These are phyloP conservation scores for Microbotryum lychnidis-dioicae DNA, from an alignment of 1,284 basidiomycete species.

Conservation along the genomic window DNA sequence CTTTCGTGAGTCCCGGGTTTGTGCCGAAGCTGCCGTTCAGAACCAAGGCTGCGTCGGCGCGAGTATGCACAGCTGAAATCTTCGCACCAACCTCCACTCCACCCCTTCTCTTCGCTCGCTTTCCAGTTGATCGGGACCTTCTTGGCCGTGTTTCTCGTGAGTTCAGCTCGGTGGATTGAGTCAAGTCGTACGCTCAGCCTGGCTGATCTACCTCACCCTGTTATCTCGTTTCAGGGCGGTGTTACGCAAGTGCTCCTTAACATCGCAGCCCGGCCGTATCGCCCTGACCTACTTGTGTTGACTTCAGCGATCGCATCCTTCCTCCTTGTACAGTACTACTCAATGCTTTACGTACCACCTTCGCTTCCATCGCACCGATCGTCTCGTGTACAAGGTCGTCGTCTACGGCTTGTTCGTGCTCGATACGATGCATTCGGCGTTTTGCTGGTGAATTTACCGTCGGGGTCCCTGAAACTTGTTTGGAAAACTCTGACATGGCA, in stretches of 20 bases:
- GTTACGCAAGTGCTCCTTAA: not conserved
- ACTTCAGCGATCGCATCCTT: no score
- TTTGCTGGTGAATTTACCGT: not conserved
- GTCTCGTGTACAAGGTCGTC: not conserved
- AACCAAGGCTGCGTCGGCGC: no score
- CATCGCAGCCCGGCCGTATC: not conserved
- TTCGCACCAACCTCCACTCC: not conserved
- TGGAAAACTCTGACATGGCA: not conserved
- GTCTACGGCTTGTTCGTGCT: not conserved
- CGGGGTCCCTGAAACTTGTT: not conserved
- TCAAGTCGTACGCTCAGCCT: no score
- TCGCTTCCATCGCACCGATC: slow-evolving; percentile 2
- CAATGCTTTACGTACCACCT: slow-evolving; percentile 4
- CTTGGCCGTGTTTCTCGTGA: not conserved
- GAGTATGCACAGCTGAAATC: not conserved
- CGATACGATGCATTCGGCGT: not conserved
- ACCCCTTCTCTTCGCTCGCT: not conserved
- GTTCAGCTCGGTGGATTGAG: not conserved
- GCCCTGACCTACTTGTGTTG: no score
- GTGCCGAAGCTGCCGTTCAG: not conserved
- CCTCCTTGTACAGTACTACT: no score
- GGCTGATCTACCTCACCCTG: no score
- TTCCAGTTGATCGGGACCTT: slow-evolving; percentile 1
- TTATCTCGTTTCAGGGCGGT: not conserved
- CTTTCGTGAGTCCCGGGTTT: slow-evolving; percentile 1